phyloP scores from a whole-genome alignment of 805 yeast genomes.

The Kodamaea lidongshanica region DNA sequence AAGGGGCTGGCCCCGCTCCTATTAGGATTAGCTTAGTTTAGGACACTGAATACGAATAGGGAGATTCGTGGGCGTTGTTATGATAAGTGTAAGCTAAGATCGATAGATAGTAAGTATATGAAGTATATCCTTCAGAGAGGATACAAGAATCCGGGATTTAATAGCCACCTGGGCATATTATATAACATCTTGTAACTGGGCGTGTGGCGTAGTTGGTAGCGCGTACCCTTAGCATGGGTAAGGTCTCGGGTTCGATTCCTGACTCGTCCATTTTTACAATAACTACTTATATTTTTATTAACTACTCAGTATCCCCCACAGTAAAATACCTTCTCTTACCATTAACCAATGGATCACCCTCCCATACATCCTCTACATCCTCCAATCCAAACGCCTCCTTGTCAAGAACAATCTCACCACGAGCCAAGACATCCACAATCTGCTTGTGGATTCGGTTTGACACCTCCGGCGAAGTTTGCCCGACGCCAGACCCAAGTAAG shows the following conservation, averaged over 20 bases:
- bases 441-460: not conserved
- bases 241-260: slow-evolving; percentile 45
- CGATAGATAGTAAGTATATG: too few relatives aligned
- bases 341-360: slow-evolving; percentile 3
- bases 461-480: slow-evolving; percentile 4
- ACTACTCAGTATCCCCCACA: not conserved
- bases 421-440: slow-evolving; percentile 4
- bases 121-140: too few relatives aligned
- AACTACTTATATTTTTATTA: not conserved
- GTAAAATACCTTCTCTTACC: slow-evolving; percentile 9
- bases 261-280: too few relatives aligned
- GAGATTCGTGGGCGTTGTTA: too few relatives aligned
- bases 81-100: too few relatives aligned
- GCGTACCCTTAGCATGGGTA: slow-evolving; percentile 46
- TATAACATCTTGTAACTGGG: too few relatives aligned
- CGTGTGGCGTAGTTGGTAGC: slow-evolving; percentile 48
- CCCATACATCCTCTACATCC: slow-evolving; percentile 9
- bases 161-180: too few relatives aligned
- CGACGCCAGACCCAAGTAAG: slow-evolving; percentile 11
- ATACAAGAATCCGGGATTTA: too few relatives aligned
- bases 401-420: slow-evolving; percentile 4
- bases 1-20: too few relatives aligned
- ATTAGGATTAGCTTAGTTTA: too few relatives aligned
- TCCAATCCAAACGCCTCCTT: slow-evolving; percentile 5
- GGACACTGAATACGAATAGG: too few relatives aligned